Conservation (phyloP, 192 early-diverging fungal species). For the Cetraspora pellucida region DNA sequence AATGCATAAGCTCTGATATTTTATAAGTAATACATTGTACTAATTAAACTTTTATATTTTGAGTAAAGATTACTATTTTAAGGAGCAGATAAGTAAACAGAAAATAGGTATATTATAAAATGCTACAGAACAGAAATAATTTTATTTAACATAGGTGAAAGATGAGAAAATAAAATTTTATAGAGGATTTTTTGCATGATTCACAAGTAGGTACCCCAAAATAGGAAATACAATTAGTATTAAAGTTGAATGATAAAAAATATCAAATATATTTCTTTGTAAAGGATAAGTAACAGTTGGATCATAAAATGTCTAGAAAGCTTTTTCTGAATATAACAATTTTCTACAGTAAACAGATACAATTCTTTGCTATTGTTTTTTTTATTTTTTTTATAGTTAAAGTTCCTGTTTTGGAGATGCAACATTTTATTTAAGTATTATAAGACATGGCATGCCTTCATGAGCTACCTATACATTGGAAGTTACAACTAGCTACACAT, state of each 20-base stretch:
- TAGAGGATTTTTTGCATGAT: not conserved
- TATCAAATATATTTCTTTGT: not conserved
- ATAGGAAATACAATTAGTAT: not conserved
- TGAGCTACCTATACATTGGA: too few species aligned
- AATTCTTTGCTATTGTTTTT: too few species aligned
- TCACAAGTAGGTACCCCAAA: not conserved
- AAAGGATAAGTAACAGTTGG: not conserved
- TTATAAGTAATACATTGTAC: not conserved
- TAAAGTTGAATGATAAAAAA: not conserved
- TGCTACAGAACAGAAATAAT: not conserved
- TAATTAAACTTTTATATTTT: not conserved
- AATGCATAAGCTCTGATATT: not conserved
- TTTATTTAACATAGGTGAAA: not conserved
- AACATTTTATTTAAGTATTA: too few species aligned
- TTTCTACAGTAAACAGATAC: too few species aligned
- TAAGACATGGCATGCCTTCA: too few species aligned
- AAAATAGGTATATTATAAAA: slow-evolving; percentile 1
- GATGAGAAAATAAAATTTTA: not conserved
- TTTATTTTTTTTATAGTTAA: too few species aligned
- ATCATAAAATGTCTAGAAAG: not conserved
- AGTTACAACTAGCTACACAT: too few species aligned
- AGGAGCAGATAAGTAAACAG: not conserved
- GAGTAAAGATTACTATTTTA: slow-evolving; percentile 9
- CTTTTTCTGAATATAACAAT: not conserved
- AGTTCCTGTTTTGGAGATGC: too few species aligned